Percentiles rank a stretch among this genome's conserved stretches.
Conservation (phyloP, 768 basidiomycete genomes). For the Cystobasidium tubakii region DNA sequence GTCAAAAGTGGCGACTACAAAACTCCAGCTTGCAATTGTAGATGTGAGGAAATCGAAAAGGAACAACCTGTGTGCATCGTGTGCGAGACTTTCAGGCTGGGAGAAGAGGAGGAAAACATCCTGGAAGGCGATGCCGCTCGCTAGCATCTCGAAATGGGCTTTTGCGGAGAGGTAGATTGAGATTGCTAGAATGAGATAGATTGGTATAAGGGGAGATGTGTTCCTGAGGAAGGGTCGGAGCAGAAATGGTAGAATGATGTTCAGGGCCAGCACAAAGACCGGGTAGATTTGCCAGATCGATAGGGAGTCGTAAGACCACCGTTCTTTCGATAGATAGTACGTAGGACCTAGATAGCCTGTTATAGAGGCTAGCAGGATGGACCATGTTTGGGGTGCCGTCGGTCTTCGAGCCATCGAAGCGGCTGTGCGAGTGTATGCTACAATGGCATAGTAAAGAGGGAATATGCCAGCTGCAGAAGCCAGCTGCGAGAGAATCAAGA, state of each 20-base stretch:
- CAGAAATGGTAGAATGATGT: conserved; percentile 4
- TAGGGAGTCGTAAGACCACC: conserved; percentile 23
- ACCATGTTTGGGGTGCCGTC: conserved; percentile 8
- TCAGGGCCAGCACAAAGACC: neutral
- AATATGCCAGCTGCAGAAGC: conserved; percentile 8
- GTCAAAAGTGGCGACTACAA: conserved; percentile 17
- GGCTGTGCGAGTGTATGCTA: neutral
- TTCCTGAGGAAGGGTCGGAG: conserved; percentile 19
- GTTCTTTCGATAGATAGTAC: neutral
- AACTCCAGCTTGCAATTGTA: neutral
- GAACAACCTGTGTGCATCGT: conserved; percentile 20
- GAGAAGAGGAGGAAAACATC: conserved; percentile 25
- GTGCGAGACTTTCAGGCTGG: neutral
- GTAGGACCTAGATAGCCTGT: conserved; percentile 21
- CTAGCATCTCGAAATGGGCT: conserved; percentile 16
- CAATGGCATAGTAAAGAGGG: conserved; percentile 14
- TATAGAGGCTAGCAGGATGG: conserved; percentile 17
- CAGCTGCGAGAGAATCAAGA: conserved; percentile 5
- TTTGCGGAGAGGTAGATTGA: conserved; percentile 1
- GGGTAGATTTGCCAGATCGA: conserved; percentile 32
- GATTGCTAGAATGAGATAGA: conserved; percentile 10
- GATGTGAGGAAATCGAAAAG: conserved; percentile 30
- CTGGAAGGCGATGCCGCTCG: conserved; percentile 27
- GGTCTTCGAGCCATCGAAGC: conserved; percentile 1
- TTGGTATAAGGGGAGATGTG: conserved; percentile 6